phyloP scores from a whole-genome alignment of 2,329 filamentous ascomycete species.

The Cladophialophora immunda region DNA sequence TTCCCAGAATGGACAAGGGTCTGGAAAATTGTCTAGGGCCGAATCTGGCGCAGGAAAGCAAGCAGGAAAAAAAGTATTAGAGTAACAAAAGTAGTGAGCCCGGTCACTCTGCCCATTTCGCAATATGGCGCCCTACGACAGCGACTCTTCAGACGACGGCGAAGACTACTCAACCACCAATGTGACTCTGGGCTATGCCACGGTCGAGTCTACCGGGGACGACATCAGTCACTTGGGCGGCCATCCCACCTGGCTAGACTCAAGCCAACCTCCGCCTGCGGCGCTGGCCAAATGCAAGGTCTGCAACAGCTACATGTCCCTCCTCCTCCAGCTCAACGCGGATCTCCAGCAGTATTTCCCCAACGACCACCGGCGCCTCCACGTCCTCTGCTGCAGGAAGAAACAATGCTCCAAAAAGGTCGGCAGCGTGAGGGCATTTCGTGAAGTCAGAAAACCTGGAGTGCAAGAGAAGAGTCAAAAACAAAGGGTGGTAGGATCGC shows the following conservation, averaged over 20 bases:
- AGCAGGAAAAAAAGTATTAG: neutral
- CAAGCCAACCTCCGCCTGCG: slow-evolving; percentile 74
- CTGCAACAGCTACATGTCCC: slow-evolving; percentile 82
- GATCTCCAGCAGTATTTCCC: slow-evolving; percentile 88
- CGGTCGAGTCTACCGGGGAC: slow-evolving; percentile 80
- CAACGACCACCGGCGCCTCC: slow-evolving; percentile 84
- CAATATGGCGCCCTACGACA: slow-evolving; percentile 80
- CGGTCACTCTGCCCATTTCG: neutral
- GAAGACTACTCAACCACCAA: slow-evolving; percentile 71
- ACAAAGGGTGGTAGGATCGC: slow-evolving; percentile 38
- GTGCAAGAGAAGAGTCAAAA: slow-evolving; percentile 28
- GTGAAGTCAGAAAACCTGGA: slow-evolving; percentile 67
- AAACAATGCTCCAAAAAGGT: slow-evolving; percentile 82
- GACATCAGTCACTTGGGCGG: slow-evolving; percentile 88
- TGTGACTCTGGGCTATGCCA: slow-evolving; percentile 89
- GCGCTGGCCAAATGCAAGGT: slow-evolving; percentile 83
- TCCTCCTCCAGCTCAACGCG: slow-evolving; percentile 89
- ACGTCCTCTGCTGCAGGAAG: slow-evolving; percentile 82
- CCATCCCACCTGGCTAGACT: slow-evolving; percentile 82
- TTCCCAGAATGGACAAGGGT: neutral
- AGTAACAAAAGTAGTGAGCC: neutral
- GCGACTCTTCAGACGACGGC: slow-evolving; percentile 76
- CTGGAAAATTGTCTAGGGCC: neutral
- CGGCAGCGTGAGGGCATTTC: slow-evolving; percentile 79
- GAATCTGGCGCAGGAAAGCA: neutral